A percentile compares a stretch with the other conserved stretches of the same genome.
Evolutionary conservation across 805 yeast species (phyloP).

Genomic region (Sugiyamaella valdiviana): DNA sequence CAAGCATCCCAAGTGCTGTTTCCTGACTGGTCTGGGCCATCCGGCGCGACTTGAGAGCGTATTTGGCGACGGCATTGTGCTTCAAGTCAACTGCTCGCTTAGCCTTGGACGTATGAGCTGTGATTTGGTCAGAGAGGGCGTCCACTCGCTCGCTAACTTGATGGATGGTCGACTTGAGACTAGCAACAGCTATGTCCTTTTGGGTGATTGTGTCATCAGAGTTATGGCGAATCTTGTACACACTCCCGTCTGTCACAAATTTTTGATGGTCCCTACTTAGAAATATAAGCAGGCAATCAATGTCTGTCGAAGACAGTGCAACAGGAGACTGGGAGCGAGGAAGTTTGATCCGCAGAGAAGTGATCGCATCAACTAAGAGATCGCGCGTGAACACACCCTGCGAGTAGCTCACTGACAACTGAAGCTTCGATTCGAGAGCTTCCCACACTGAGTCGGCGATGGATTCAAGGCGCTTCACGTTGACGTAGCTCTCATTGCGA

Average conservation of each 20-base stretch:
- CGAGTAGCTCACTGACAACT: slow-evolving; percentile 7
- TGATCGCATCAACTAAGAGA: slow-evolving; percentile 5
- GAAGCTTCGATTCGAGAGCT: slow-evolving; percentile 4
- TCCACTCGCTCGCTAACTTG: slow-evolving; percentile 22
- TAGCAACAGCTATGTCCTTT: slow-evolving; percentile 22
- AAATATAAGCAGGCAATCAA: slow-evolving; percentile 23
- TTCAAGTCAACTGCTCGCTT: slow-evolving; percentile 22
- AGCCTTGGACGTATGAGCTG: slow-evolving; percentile 9
- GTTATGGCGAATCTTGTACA: slow-evolving; percentile 2
- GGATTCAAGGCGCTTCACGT: slow-evolving; percentile 15
- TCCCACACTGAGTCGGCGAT: slow-evolving; percentile 12
- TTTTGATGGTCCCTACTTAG: slow-evolving; percentile 21
- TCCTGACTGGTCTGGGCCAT: slow-evolving; percentile 33
- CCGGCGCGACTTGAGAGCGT: slow-evolving; percentile 32
- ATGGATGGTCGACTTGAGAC: slow-evolving; percentile 16
- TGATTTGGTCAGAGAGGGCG: slow-evolving; percentile 17
- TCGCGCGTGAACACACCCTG: slow-evolving; percentile 17
- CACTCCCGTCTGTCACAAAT: slow-evolving; percentile 16
- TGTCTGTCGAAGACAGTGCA: slow-evolving; percentile 18
- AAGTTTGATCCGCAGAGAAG: not conserved
- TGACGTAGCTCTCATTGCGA: slow-evolving; percentile 25
- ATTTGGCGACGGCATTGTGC: slow-evolving; percentile 30
- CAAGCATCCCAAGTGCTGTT: slow-evolving; percentile 31
- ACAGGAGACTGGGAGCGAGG: not conserved
- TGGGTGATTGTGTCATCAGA: slow-evolving; percentile 12